Conservation (phyloP, 2,329 filamentous ascomycete genomes). For the Fonsecaea nubica region DNA sequence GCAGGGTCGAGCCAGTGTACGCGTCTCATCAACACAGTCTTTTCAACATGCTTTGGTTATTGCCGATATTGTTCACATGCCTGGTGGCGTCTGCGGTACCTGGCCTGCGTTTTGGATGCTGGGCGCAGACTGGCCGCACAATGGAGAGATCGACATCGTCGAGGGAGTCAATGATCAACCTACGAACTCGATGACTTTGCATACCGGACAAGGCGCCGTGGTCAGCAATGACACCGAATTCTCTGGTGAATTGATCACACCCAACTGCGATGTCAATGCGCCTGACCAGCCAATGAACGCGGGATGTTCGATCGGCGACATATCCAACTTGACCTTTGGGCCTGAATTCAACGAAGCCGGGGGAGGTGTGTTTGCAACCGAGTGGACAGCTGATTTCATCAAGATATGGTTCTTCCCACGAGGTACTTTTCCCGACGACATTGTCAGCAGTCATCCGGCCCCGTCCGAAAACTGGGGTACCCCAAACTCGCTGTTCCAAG, state of each 20-base stretch:
- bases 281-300: slow-evolving; percentile 47
- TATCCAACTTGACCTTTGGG: slow-evolving; percentile 53
- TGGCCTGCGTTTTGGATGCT: slow-evolving; percentile 59
- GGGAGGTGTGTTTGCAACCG: slow-evolving; percentile 73
- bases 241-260: slow-evolving; percentile 57
- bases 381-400: slow-evolving; percentile 78
- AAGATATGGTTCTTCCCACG: slow-evolving; percentile 69
- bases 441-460: slow-evolving; percentile 53
- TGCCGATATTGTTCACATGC: slow-evolving; percentile 57
- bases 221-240: slow-evolving; percentile 46
- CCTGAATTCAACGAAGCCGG: slow-evolving; percentile 59
- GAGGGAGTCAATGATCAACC: slow-evolving; percentile 58
- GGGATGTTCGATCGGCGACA: slow-evolving; percentile 50
- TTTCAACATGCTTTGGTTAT: slow-evolving; percentile 57
- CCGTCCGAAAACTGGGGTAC: slow-evolving; percentile 52
- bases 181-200: slow-evolving; percentile 56
- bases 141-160: slow-evolving; percentile 61
- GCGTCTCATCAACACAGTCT: slow-evolving; percentile 53
- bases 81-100: slow-evolving; percentile 55
- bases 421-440: slow-evolving; percentile 53
- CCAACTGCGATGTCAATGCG: slow-evolving; percentile 58
- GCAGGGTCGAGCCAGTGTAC: slow-evolving; percentile 52
- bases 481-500: slow-evolving; percentile 53
- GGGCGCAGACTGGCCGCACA: slow-evolving; percentile 49
- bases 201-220: slow-evolving; percentile 52